Evolutionary conservation across 306 rosid genomes (phyloP).

Genomic region (Prunus armeniaca): DNA sequence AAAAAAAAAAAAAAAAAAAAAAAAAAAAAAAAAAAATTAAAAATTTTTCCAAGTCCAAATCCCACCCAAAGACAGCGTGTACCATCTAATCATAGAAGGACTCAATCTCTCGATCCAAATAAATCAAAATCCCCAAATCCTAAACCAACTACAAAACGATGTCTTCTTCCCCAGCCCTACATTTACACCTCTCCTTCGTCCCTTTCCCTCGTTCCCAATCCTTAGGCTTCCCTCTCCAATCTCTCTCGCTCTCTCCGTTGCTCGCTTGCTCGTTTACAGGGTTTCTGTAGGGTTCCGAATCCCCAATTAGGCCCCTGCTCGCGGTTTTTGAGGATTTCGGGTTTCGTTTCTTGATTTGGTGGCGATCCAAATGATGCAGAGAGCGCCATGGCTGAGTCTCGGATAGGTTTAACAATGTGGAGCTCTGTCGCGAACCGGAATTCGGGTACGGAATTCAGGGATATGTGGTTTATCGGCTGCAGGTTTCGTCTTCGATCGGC

Average conservation of each 20-base stretch:
- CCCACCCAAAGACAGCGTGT: background rate
- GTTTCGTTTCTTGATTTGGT: background rate
- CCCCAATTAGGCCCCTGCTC: background rate
- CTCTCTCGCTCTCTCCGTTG: background rate
- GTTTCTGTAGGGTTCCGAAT: background rate
- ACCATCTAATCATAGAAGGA: background rate
- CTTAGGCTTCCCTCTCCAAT: background rate
- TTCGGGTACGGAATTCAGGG: slow-evolving; percentile 29
- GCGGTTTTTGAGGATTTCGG: background rate
- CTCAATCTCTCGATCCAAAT: background rate
- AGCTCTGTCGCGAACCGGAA: background rate
- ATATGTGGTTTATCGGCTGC: slow-evolving; percentile 36
- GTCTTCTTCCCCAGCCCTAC: background rate
- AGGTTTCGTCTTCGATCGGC: slow-evolving; percentile 55
- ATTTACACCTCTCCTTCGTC: background rate
- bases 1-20: too few relatives aligned
- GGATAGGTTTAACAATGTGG: slow-evolving; percentile 25
- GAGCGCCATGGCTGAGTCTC: slow-evolving; percentile 32
- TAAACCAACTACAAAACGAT: background rate
- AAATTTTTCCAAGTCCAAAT: background rate
- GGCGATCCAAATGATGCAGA: slow-evolving; percentile 47
- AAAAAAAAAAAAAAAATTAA: background rate
- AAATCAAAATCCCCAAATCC: background rate
- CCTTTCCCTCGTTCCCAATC: background rate
- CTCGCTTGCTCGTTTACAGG: background rate